Evolutionary conservation across 2,329 filamentous ascomycete genomes (phyloP), one percentile per base, ranked within the genome.

Genomic region (Hymenoscyphus albidus): DNA sequence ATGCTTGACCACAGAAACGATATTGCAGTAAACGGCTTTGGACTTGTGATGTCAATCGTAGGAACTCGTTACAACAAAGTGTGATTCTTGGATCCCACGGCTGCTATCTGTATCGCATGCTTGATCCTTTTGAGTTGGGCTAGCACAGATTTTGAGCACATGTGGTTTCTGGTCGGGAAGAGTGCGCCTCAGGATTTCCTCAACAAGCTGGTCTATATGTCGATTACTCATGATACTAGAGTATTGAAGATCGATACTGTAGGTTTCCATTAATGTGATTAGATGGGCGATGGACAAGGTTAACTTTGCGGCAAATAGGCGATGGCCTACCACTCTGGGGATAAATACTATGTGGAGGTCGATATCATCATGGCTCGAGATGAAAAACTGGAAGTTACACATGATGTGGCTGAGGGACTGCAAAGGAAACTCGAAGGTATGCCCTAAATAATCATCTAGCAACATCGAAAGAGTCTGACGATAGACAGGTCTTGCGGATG

Each of bases 171-270:
- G 35, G 91, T 89, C 0, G 92, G 92, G n/a, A 90, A 90, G 70
- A 90, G 90, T 0, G 91, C 91, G 5, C 87, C 88, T 1, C 88
- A 91, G 0, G 91, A 94, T 70, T 89, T 95, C 79, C 85, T 93
- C 35, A 96, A 95, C 74, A 85, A 96, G 58, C 78, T 97, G 27
- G 82, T 97, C 0, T 97, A 97, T 78, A 83, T 96, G 70, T 94
- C 93, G 1, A 96, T 97, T 90, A 89, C 93, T 31, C 97, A 97
- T 75, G 93, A 93, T 57, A 92, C 90, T 70, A 90, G 90, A 12
- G 96, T 97, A 74, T 88, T 87, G 73, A 88, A 91, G 74, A 95
- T 96, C 67, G 92, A 95, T 75, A 92, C 92, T 42, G 79, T 95
- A 64, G 55, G 67, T 61, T 5, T 18, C 42, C n/a, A 18, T 48